Conservation (phyloP, 1,284 basidiomycete genomes). For the Cutaneotrichosporon cyanovorans region DNA sequence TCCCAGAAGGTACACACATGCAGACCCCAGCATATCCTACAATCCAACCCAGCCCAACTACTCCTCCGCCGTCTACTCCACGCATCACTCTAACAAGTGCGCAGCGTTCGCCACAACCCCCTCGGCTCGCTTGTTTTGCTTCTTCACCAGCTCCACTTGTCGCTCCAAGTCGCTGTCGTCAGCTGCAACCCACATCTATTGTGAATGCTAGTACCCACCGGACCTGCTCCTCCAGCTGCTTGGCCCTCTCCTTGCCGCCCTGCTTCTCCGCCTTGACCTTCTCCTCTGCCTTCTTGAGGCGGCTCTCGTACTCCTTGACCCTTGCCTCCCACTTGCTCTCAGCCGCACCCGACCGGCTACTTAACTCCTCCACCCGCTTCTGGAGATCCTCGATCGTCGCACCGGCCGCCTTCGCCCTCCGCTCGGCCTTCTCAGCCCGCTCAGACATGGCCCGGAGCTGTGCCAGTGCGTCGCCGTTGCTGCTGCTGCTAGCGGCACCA, state of each 20-base stretch:
- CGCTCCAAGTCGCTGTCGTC: conserved; percentile 29
- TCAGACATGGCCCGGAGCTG: conserved; percentile 58
- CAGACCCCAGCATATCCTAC: too few relatives aligned
- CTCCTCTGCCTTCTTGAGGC: conserved; percentile 80
- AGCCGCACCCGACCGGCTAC: conserved; percentile 59
- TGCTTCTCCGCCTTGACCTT: conserved; percentile 90
- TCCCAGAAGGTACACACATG: too few relatives aligned
- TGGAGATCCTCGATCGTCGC: conserved; percentile 76
- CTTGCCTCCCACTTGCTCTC: conserved; percentile 87
- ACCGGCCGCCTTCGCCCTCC: conserved; percentile 67
- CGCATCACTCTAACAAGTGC: conserved; percentile 21
- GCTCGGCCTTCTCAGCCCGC: conserved; percentile 71
- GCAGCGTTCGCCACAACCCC: conserved; percentile 35
- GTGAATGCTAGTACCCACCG: conserved; percentile 23
- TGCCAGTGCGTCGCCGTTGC: conserved; percentile 48
- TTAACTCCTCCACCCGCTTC: conserved; percentile 66
- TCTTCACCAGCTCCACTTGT: conserved; percentile 33
- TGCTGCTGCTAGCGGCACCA: not conserved
- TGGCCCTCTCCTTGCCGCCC: conserved; percentile 74
- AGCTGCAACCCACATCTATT: not conserved
- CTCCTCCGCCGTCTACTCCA: too few relatives aligned
- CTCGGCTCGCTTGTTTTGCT: conserved; percentile 34
- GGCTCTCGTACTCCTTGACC: conserved; percentile 80
- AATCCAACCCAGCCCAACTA: too few relatives aligned
- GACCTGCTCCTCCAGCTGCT: conserved; percentile 47